These are phyloP conservation scores for Pilasporangium apinafurcum DNA, from an alignment of 352 stramenopile species.

Conservation along the genomic window DNA sequence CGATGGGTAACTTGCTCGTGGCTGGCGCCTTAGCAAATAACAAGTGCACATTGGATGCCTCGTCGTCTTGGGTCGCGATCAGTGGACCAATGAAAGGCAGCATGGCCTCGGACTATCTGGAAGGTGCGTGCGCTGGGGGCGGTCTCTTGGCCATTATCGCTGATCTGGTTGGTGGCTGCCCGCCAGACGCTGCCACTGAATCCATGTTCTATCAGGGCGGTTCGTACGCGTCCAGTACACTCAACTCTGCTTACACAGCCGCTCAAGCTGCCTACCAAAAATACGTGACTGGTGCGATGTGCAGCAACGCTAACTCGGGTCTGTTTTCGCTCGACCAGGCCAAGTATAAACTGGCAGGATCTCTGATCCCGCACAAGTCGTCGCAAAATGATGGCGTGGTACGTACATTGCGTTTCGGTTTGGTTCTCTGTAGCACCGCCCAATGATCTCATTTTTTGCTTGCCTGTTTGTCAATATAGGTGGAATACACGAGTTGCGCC, in stretches of 20 bases:
- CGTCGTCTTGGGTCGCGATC: slow-evolving; percentile 26
- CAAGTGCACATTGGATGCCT: slow-evolving; percentile 9
- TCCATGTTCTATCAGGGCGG: slow-evolving; percentile 34
- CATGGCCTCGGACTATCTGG: slow-evolving; percentile 39
- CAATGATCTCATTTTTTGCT: no score
- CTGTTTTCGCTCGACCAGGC: slow-evolving; percentile 27
- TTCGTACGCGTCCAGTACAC: slow-evolving; percentile 4
- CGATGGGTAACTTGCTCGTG: slow-evolving; percentile 55
- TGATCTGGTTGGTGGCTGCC: slow-evolving; percentile 29
- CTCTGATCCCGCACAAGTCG: slow-evolving; percentile 11
- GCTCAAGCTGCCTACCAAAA: slow-evolving; percentile 21
- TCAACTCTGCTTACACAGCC: slow-evolving; percentile 19
- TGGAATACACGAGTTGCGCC: slow-evolving; percentile 54
- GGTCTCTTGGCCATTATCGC: no score
- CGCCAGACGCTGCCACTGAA: slow-evolving; percentile 11
- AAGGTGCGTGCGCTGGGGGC: slow-evolving; percentile 23
- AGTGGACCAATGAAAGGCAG: slow-evolving; percentile 37
- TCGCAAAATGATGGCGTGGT: slow-evolving; percentile 14
- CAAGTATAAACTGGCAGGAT: slow-evolving; percentile 10
- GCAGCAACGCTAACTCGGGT: slow-evolving; percentile 26
- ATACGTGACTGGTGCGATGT: slow-evolving; percentile 30
- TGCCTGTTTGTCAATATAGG: no score
- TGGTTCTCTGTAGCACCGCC: no score
- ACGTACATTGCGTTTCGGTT: no score
- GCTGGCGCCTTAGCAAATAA: slow-evolving; percentile 18